These are phyloP conservation scores for Claviceps cyperi DNA, from an alignment of 2,329 filamentous ascomycete species.

Conservation along the genomic window DNA sequence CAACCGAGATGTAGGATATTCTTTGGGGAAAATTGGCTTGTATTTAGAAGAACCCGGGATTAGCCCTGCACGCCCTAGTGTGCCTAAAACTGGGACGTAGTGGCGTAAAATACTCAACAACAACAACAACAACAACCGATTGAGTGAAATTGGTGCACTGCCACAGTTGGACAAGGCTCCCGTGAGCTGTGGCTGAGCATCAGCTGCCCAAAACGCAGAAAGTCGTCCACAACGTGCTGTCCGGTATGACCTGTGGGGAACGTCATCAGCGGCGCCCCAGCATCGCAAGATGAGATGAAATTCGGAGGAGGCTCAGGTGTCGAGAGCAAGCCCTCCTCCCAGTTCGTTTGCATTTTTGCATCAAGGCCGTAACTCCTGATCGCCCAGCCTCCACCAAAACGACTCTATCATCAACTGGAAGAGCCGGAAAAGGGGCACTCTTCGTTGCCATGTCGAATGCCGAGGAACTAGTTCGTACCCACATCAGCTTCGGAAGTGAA, in stretches of 20 bases:
- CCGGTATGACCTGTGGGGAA: slow-evolving; percentile 17
- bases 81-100: too few relatives aligned
- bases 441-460: slow-evolving; percentile 26
- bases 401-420: background rate
- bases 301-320: background rate
- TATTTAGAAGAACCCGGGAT: too few relatives aligned
- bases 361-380: background rate
- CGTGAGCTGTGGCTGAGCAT: background rate
- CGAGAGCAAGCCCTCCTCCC: background rate
- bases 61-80: too few relatives aligned
- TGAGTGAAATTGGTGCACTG: background rate
- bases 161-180: background rate
- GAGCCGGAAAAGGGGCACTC: background rate
- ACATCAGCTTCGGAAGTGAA: background rate
- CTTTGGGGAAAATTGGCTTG: too few relatives aligned
- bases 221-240: background rate
- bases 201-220: background rate
- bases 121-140: too few relatives aligned
- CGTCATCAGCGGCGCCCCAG: slow-evolving; percentile 18
- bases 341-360: background rate
- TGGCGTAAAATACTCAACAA: too few relatives aligned
- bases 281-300: slow-evolving; percentile 1
- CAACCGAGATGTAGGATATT: too few relatives aligned
- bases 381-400: background rate
- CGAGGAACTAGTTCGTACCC: slow-evolving; percentile 27